Evolutionary conservation across 2,329 filamentous ascomycete species (phyloP), one percentile per base, ranked within the genome.

Genomic region (Microdochium trichocladiopsis): DNA sequence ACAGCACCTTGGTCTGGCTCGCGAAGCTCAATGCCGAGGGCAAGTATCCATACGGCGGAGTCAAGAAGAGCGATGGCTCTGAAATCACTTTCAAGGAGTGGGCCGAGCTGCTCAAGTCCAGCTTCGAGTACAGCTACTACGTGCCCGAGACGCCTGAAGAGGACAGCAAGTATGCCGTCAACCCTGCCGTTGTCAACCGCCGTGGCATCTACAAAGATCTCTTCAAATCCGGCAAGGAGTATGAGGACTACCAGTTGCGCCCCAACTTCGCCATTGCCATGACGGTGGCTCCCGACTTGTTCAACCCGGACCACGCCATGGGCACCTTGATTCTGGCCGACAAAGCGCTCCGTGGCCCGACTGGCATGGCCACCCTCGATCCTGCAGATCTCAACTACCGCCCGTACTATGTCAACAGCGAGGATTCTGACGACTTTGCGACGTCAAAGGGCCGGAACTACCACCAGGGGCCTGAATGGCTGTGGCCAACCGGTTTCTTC

Each of bases 191-290:
- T 48, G 72, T 97, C 72, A 95, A 96, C 71, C 88, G 94, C 49
- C 84, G 92, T 22, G 95, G 94, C 55, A 95, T 99, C 65, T 99
- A 99, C 82, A 99, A 99, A 73, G 94, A 99, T 67, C 74, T 97
- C 18, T 96, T 96, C 78, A 84, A 81, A 58, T 95, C 91, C 48
- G 90, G 90, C 57, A 97, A 96, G 70, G 90, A 94, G 66, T 96
- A 95, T 65, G 91, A 97, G 66, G 94, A 99, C 71, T 99, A 99
- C 71, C 94, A 99, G 68, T 82, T 99, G 43, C 89, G 94, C 23
- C 79, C 89, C 56, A 99, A 99, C 72, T 97, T 95, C 72, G 82
- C 92, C 28, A 93, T 99, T 58, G 90, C 93, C 60, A 97, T 99
- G 94, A 83, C 87, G 2, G 93, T 95, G 1, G 92, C 95, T 0